Percentiles rank a stretch among this genome's conserved stretches.
Evolutionary conservation across 495 filamentous ascomycete species (phyloP).

Genomic region (Penicillium robsamsonii): DNA sequence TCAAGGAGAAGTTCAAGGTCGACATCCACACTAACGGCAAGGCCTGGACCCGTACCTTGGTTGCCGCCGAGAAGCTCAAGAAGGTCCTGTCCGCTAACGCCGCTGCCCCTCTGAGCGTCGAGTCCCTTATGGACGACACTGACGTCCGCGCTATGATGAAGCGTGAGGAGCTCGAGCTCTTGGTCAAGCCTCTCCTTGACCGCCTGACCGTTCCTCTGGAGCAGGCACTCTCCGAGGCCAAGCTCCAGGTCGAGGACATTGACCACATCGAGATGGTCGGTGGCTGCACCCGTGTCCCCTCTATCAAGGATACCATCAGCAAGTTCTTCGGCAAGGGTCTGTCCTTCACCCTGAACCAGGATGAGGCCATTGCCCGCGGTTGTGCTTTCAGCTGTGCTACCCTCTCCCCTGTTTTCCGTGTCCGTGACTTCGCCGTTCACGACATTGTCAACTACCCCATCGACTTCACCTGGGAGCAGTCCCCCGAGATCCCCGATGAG

Average conservation of each 20-base stretch:
- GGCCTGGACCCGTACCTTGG: constrained; percentile 79
- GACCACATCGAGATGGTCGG: constrained; percentile 92
- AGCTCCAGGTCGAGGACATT: constrained; percentile 86
- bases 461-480: constrained; percentile 99
- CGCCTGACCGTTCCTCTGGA: constrained; percentile 73
- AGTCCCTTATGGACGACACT: constrained; percentile 97
- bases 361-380: constrained; percentile 94
- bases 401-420: constrained; percentile 95
- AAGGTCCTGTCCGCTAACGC: constrained; percentile 97
- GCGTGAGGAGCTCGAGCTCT: constrained; percentile 88
- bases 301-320: constrained; percentile 86
- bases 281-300: constrained; percentile 90
- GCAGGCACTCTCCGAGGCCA: constrained; percentile 87
- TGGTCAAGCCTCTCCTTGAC: constrained; percentile 81
- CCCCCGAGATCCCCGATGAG: constrained; percentile 96
- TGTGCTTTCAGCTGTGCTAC: constrained; percentile 98
- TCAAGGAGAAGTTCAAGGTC: constrained; percentile 88
- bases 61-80: constrained; percentile 96
- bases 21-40: constrained; percentile 87
- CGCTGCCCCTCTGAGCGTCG: constrained; percentile 91
- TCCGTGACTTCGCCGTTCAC: constrained; percentile 95
- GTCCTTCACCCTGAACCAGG: constrained; percentile 97
- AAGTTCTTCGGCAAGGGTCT: constrained; percentile 88
- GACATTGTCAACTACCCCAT: constrained; percentile 98
- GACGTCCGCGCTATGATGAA: constrained; percentile 89